phyloP scores from a whole-genome alignment of 768 basidiomycete species.

The Boletus sp. region DNA sequence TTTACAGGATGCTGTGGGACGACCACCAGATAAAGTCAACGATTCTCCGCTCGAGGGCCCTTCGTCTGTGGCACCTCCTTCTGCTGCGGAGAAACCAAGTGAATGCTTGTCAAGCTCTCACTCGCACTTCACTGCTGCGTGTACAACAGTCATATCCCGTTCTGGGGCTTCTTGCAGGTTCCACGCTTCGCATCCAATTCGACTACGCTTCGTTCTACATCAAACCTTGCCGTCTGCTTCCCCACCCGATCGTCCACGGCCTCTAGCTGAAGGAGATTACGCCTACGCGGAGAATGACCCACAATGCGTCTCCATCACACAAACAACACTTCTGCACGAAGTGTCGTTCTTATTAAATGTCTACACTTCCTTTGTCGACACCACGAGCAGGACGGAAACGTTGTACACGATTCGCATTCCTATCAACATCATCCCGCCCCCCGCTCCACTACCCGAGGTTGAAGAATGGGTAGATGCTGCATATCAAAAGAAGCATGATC shows the following conservation, averaged over 20 bases:
- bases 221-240: constrained; percentile 51
- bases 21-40: constrained; percentile 11
- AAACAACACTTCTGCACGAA: constrained; percentile 79
- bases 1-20: constrained; percentile 17
- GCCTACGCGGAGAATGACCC: constrained; percentile 54
- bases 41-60: constrained; percentile 30
- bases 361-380: constrained; percentile 75
- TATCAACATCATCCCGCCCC: constrained; percentile 66
- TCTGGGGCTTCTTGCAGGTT: constrained; percentile 94
- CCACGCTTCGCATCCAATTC: constrained; percentile 71
- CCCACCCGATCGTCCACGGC: constrained; percentile 45
- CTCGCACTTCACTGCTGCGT: constrained; percentile 39
- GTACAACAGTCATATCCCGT: constrained; percentile 63
- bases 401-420: constrained; percentile 66
- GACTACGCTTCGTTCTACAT: constrained; percentile 79
- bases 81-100: constrained; percentile 28
- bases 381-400: constrained; percentile 63
- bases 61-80: constrained; percentile 27
- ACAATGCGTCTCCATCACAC: constrained; percentile 75
- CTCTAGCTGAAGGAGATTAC: constrained; percentile 43
- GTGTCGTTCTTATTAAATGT: constrained; percentile 76
- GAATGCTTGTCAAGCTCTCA: constrained; percentile 43
- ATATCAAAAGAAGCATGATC: constrained; percentile 87
- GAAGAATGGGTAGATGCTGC: constrained; percentile 70
- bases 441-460: constrained; percentile 77